Conservation (phyloP, 1,139 yeast species). For the Blastobotrys serpentis region DNA sequence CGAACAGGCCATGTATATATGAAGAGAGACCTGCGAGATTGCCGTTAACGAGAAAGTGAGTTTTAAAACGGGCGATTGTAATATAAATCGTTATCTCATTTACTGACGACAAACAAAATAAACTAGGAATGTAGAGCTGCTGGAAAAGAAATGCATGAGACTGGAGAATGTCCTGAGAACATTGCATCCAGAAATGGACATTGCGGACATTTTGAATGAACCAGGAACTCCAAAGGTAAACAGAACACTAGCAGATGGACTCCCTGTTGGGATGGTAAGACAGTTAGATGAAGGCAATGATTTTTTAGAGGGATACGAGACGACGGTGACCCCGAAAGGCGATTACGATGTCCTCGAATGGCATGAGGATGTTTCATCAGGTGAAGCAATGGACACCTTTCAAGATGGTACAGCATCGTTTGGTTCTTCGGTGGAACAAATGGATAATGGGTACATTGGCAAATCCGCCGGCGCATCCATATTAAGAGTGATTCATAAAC, state of each 20-base stretch:
- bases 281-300: conserved; percentile 8
- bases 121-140: conserved; percentile 11
- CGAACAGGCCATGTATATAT: conserved; percentile 14
- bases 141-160: conserved; percentile 13
- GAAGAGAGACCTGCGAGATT: conserved; percentile 16
- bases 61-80: no score
- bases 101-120: no score
- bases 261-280: neutral
- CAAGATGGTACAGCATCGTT: conserved; percentile 15
- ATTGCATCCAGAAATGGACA: conserved; percentile 15
- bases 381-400: conserved; percentile 7
- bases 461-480: conserved; percentile 15
- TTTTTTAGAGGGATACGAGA: neutral
- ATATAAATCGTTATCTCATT: no score
- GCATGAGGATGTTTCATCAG: conserved; percentile 16
- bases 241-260: neutral
- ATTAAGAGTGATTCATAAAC: conserved; percentile 10
- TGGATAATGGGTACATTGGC: conserved; percentile 15
- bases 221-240: neutral
- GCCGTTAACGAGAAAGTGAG: conserved; percentile 16
- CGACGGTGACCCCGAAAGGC: neutral
- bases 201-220: conserved; percentile 3
- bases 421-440: conserved; percentile 1
- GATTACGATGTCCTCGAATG: conserved; percentile 14
- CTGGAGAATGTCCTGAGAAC: conserved; percentile 14